A percentile compares a stretch with the other conserved stretches of the same genome.
Evolutionary conservation across 2,329 filamentous ascomycete species (phyloP).

Genomic region (Colletotrichum chrysophilum): DNA sequence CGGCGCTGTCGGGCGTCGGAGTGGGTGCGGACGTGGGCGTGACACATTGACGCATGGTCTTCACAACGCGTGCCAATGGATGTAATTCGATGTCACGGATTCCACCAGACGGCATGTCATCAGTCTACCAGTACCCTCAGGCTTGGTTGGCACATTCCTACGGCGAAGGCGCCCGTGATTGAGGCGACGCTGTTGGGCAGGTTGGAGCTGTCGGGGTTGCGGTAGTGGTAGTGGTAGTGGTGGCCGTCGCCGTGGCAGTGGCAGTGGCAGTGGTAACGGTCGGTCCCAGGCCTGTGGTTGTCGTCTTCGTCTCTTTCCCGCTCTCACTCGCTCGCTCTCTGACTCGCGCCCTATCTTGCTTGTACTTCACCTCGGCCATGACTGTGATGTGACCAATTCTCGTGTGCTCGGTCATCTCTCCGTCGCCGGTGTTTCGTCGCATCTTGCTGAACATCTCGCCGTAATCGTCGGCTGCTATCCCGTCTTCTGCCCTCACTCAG

Average conservation of each 20-base stretch:
- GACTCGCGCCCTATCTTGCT: neutral
- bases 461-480: neutral
- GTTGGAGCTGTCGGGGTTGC: neutral
- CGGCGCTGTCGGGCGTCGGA: neutral
- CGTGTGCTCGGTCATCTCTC: neutral
- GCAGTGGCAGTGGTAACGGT: neutral
- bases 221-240: no score
- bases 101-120: neutral
- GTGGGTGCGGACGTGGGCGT: neutral
- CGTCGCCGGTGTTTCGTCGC: neutral
- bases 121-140: neutral
- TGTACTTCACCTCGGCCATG: neutral
- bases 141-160: neutral
- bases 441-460: neutral
- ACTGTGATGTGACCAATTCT: neutral
- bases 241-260: no score
- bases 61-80: neutral
- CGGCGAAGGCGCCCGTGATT: neutral
- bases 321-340: neutral
- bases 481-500: neutral
- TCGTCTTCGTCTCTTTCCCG: neutral
- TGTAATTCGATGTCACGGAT: conserved; percentile 11
- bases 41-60: neutral
- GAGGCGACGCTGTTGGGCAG: no score
- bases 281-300: neutral